Evolutionary conservation across 208 protist genomes (phyloP).

Genomic region (Crithidia brevicula): DNA sequence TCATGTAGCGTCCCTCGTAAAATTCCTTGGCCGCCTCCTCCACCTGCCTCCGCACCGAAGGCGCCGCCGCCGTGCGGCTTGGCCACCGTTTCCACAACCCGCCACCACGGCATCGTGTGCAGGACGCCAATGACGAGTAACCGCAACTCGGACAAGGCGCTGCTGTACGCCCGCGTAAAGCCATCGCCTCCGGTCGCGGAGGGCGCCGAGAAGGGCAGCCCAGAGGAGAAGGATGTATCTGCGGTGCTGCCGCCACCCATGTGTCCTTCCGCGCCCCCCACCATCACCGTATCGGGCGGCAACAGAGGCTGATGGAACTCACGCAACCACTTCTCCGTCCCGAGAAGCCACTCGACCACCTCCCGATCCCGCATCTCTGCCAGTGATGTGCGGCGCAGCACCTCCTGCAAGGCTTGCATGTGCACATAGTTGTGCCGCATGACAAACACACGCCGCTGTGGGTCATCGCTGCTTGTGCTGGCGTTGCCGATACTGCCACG

Average conservation of each 20-base stretch:
- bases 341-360: conserved; percentile 68
- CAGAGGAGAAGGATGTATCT: background rate
- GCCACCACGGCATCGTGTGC: conserved; percentile 85
- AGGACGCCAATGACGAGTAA: conserved; percentile 76
- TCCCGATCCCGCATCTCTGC: conserved; percentile 78
- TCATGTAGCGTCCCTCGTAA: background rate
- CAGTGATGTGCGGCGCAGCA: conserved; percentile 70
- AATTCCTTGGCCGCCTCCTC: too few relatives aligned
- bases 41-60: too few relatives aligned
- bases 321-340: conserved; percentile 53
- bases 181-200: conserved; percentile 1
- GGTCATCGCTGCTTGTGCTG: background rate
- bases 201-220: background rate
- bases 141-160: conserved; percentile 49
- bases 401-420: conserved; percentile 60
- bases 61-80: background rate
- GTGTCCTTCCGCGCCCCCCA: too few relatives aligned
- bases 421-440: conserved; percentile 25
- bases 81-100: conserved; percentile 59
- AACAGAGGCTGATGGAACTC: conserved; percentile 13
- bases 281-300: background rate
- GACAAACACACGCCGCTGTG: background rate
- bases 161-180: conserved; percentile 18
- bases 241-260: background rate
- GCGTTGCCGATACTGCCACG: too few relatives aligned